These are phyloP conservation scores for Rhizophlyctis rosea DNA, from an alignment of 192 early-diverging fungal species.

Conservation along the genomic window DNA sequence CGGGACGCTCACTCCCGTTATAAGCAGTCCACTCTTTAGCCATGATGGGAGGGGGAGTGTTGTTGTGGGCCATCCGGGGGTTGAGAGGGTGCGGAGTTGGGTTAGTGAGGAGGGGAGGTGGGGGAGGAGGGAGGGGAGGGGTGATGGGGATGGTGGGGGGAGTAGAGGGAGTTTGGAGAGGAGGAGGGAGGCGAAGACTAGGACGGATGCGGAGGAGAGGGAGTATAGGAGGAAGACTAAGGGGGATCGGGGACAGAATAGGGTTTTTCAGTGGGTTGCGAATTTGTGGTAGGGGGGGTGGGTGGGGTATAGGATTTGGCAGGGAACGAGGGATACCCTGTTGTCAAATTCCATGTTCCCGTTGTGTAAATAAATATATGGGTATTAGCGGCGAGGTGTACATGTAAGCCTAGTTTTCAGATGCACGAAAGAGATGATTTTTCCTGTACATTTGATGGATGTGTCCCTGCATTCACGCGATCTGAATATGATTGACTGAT, in stretches of 20 bases:
- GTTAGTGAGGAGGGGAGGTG: not conserved
- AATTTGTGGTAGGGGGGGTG: conserved; percentile 4
- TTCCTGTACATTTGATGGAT: too few species aligned
- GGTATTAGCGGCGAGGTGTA: too few species aligned
- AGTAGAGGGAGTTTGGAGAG: not conserved
- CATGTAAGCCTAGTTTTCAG: too few species aligned
- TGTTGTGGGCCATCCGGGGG: not conserved
- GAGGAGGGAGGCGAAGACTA: not conserved
- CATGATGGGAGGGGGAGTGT: not conserved
- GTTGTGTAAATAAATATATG: too few species aligned
- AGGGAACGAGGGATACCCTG: too few species aligned
- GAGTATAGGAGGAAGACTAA: conserved; percentile 30
- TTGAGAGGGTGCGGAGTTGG: not conserved
- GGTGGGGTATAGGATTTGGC: too few species aligned
- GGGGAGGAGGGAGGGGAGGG: conserved; percentile 8
- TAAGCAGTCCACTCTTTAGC: not conserved
- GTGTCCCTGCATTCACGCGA: too few species aligned
- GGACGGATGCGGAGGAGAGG: conserved; percentile 17
- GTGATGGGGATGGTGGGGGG: not conserved
- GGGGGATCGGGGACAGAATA: conserved; percentile 29
- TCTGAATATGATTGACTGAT: too few species aligned
- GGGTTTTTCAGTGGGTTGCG: conserved; percentile 26
- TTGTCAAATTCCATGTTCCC: too few species aligned
- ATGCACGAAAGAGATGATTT: too few species aligned
- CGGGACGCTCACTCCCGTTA: not conserved